A percentile compares a stretch with the other conserved stretches of the same genome.
Conservation (phyloP, 164 flowering plant species). For the Nymphaea thermarum region DNA sequence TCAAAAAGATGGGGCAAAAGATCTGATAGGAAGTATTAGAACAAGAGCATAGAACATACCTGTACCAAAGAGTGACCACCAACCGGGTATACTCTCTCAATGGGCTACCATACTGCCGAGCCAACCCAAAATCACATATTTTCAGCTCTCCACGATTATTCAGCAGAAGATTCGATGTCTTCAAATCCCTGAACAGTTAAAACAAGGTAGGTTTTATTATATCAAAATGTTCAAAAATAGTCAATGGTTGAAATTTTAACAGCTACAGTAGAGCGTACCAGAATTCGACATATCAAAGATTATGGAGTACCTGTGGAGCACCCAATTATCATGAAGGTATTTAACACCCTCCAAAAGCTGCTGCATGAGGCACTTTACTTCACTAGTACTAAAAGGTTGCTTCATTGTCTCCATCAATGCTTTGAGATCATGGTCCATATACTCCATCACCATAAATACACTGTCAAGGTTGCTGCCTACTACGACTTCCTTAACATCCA, state of each 20-base stretch:
- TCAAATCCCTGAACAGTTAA: slow-evolving; percentile 43
- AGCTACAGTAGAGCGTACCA: background rate
- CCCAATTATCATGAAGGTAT: slow-evolving; percentile 99
- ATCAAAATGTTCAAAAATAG: background rate
- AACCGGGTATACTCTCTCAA: slow-evolving; percentile 90
- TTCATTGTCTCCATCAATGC: slow-evolving; percentile 81
- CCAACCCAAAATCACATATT: slow-evolving; percentile 94
- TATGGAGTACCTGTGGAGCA: slow-evolving; percentile 44
- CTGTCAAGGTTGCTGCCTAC: slow-evolving; percentile 82
- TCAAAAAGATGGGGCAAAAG: too few relatives aligned
- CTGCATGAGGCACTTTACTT: slow-evolving; percentile 90
- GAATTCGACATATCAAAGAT: background rate
- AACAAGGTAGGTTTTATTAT: background rate
- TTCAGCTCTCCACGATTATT: slow-evolving; percentile 95
- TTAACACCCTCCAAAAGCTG: slow-evolving; percentile 82
- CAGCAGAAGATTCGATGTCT: slow-evolving; percentile 85
- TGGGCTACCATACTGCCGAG: slow-evolving; percentile 99
- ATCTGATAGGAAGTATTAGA: background rate
- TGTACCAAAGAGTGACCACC: slow-evolving; percentile 99
- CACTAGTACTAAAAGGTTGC: slow-evolving; percentile 87
- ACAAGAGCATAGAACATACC: slow-evolving; percentile 34
- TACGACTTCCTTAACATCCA: slow-evolving; percentile 97
- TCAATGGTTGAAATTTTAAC: too few relatives aligned
- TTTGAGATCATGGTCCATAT: slow-evolving; percentile 99
- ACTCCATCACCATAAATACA: slow-evolving; percentile 97